Conservation (phyloP, 108 stramenopile species). For the Fistulifera pelliculosa region DNA sequence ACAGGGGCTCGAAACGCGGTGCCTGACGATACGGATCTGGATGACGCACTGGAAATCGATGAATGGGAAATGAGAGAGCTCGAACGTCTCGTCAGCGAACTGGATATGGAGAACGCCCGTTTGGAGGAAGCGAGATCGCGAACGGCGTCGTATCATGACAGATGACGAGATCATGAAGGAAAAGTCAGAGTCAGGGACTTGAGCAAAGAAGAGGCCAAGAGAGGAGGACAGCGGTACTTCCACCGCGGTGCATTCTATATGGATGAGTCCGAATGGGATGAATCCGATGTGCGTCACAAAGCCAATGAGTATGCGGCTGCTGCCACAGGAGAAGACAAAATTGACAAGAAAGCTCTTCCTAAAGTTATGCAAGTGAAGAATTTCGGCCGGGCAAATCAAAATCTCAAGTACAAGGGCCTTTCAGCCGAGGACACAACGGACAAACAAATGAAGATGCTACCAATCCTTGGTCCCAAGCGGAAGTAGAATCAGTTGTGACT, state of each 20-base stretch:
- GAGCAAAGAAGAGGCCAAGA: constrained; percentile 41
- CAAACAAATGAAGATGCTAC: constrained; percentile 6
- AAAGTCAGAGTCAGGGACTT: constrained; percentile 52
- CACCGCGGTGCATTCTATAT: constrained; percentile 98
- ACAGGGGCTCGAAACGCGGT: constrained; percentile 13
- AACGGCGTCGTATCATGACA: constrained; percentile 75
- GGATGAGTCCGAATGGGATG: constrained; percentile 85
- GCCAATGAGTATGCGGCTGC: constrained; percentile 73
- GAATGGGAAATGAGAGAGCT: constrained; percentile 81
- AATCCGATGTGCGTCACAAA: constrained; percentile 80
- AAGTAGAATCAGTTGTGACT: not conserved
- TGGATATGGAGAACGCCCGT: constrained; percentile 43
- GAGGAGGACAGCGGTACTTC: constrained; percentile 76
- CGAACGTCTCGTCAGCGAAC: constrained; percentile 35
- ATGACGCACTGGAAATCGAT: constrained; percentile 37
- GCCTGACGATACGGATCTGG: constrained; percentile 40
- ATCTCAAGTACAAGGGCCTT: constrained; percentile 89
- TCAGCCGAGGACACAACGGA: constrained; percentile 81
- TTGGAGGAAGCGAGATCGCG: constrained; percentile 52
- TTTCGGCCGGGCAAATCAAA: constrained; percentile 86
- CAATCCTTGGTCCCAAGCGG: not conserved
- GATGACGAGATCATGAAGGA: constrained; percentile 83
- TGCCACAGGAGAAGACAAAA: constrained; percentile 84
- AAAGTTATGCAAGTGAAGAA: constrained; percentile 91
- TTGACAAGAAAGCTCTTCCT: constrained; percentile 80